A percentile compares a stretch with the other conserved stretches of the same genome.
phyloP scores from a whole-genome alignment of 2,329 filamentous ascomycete species.

The Pseudogymnoascus sp. region DNA sequence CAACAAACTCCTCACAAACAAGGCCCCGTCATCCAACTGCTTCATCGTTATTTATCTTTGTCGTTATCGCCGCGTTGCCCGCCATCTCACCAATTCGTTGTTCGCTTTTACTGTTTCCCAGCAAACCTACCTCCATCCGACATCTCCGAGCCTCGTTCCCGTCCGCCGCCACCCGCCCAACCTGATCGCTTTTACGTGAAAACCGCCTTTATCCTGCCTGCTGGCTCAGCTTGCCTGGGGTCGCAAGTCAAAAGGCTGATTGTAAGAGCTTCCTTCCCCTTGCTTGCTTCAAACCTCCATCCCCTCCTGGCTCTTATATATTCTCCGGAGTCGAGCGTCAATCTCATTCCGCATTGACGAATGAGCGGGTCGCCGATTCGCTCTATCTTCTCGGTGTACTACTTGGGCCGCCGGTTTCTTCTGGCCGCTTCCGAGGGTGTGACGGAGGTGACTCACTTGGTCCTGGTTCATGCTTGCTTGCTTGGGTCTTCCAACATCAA shows the following conservation, averaged over 20 bases:
- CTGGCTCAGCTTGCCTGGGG: not conserved
- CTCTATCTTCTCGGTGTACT: not conserved
- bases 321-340: not conserved
- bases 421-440: slow-evolving; percentile 3
- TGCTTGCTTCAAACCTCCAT: not conserved
- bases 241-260: not conserved
- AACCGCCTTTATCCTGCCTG: not conserved
- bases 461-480: not conserved
- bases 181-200: not conserved
- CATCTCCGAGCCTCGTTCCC: not conserved
- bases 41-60: not conserved
- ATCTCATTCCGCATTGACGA: not conserved
- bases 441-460: slow-evolving; percentile 2
- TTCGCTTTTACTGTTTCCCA: not conserved
- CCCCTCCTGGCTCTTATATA: not conserved
- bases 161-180: not conserved
- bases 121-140: not conserved
- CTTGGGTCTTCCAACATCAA: slow-evolving; percentile 3
- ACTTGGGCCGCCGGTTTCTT: not conserved
- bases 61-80: not conserved
- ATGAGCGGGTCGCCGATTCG: slow-evolving; percentile 3
- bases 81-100: not conserved
- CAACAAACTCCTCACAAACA: slow-evolving; percentile 1
- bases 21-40: not conserved
- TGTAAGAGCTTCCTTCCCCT: not conserved